Evolutionary conservation across 2,329 filamentous ascomycete species (phyloP), one percentile per base, ranked within the genome.

Genomic region (Coniochaeta ligniaria): DNA sequence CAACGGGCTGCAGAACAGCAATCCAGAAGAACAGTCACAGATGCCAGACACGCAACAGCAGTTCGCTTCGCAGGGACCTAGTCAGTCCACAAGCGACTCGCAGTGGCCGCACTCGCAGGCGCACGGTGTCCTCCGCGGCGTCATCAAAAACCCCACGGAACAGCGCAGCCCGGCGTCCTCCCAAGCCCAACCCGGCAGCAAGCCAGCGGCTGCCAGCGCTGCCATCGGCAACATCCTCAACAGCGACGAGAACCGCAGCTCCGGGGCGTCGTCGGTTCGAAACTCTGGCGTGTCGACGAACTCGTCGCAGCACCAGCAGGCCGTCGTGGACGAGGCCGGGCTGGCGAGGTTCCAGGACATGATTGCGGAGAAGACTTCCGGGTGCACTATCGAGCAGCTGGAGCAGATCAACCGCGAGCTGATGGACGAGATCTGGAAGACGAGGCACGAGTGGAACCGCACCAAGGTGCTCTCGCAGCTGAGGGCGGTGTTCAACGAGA

Each of bases 401-500:
- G 94, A 98, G 78, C 94, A 98, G 74, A 88, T 97, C 71, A 93
- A 93, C 72, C 88, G 92, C 8, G 86, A 89, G 66, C 78, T 98
- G 64, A 98, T 98, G 94, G 90, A 94, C 63, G 86, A 88, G 64
- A 83, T 98, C 52, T 99, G 95, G 95, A 82, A 81, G 63, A 83
- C 83, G 62, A 83, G 92, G 57, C 82, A 85, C 56, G 88, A 96
- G 69, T 95, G 91, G 85, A 95, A 99, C 74, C 85, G 95, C 50
- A 88, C 86, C 67, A 81, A 82, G 67, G 92, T 96, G 20, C 66
- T 74, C 22, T 68, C 64, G 59, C 61, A 64, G 41, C 81, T 96
- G 41, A 79, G 79, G 47, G 78, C 82, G 17, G 85, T 90, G 5
- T 96, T 96, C 72, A 93, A 96, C 67, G 85, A 87, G 33, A 85